These are phyloP conservation scores for Stropharia rugosoannulata DNA, from an alignment of 768 basidiomycete genomes.

Conservation along the genomic window DNA sequence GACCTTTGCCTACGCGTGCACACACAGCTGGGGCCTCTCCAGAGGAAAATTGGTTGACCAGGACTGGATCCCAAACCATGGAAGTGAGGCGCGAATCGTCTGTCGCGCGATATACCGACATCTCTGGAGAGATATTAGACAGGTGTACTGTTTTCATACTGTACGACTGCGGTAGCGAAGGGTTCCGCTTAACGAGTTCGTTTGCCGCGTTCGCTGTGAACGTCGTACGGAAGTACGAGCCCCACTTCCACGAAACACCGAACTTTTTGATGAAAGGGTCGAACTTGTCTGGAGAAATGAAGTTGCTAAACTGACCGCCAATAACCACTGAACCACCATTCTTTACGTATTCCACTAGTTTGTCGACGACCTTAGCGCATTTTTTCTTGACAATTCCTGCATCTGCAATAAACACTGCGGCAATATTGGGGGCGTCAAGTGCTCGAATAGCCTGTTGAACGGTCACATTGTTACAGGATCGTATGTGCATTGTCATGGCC, in stretches of 20 bases:
- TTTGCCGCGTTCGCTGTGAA: constrained; percentile 32
- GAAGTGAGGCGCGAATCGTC: constrained; percentile 23
- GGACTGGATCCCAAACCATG: constrained; percentile 22
- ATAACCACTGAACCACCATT: constrained; percentile 36
- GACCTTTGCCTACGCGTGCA: constrained; percentile 29
- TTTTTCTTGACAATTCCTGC: constrained; percentile 27
- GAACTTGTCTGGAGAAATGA: constrained; percentile 20
- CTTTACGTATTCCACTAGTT: constrained; percentile 36
- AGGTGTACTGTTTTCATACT: constrained; percentile 45
- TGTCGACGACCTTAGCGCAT: constrained; percentile 19
- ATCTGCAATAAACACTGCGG: constrained; percentile 36
- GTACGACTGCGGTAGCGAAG: constrained; percentile 27
- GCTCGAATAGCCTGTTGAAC: constrained; percentile 16
- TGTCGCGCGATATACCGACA: constrained; percentile 31
- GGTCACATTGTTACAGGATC: constrained; percentile 4
- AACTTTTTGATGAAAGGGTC: constrained; percentile 25
- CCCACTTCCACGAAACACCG: constrained; percentile 34
- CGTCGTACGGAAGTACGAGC: constrained; percentile 39
- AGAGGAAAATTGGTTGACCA: constrained; percentile 18
- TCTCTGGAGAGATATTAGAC: constrained; percentile 25
- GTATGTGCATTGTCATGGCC: constrained; percentile 19
- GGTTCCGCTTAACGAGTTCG: constrained; percentile 27
- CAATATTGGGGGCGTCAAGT: constrained; percentile 24
- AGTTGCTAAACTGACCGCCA: constrained; percentile 32
- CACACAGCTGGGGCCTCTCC: constrained; percentile 31